Base-by-base conservation (phyloP, 108 stramenopile genomes). In the Poteriospumella lacustris region DNA sequence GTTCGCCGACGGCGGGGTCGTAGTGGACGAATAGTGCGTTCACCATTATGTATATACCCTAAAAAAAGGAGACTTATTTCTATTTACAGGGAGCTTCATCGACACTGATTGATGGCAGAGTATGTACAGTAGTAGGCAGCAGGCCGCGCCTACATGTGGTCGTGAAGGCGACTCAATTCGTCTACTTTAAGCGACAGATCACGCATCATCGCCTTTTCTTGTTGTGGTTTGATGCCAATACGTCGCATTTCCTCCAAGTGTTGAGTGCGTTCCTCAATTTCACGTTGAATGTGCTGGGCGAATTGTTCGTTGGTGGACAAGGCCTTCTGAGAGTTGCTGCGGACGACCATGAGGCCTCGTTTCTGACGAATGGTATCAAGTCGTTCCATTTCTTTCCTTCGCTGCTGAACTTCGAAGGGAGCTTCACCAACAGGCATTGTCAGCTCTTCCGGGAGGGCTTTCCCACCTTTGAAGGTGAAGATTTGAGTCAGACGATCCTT, bases 401-500 rank as follows among this genome's bases (percentile, higher is more conserved):
- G 26, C 9, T 3, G 31, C 36, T 39, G 31, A 5, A 39, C 24
- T 73, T 73, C 70, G 12, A 73, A 73, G 5, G 70, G 70, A 5
- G 33, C 42, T 19, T 73, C 70, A 34, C 70, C 70, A 73, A 73
- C 41, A n/a, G 70, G 70, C 9, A 29, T n/a, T 28, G 41, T 73
- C 12, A 5, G 42, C 9, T 42, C 70, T 52, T 56, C 12, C 5
- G 70, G 70, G 9, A 73, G 42, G 36, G n/a, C 70, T 56, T 73
- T 73, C 9, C 70, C 70, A 42, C 70, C 70, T 73, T 73, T 73
- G 41, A 29, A 42, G 31, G 70, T 56, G 41, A 3, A 73, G 36
- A 73, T 73, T 38, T 73, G 70, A 56, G 12, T 3, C 5, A 52
- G 31, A 29, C 47, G 43, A 9, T 73, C 70, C 36, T 73, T 73